These are phyloP conservation scores for Zygnema cylindricum DNA, from an alignment of 139 green algal species.

Conservation along the genomic window DNA sequence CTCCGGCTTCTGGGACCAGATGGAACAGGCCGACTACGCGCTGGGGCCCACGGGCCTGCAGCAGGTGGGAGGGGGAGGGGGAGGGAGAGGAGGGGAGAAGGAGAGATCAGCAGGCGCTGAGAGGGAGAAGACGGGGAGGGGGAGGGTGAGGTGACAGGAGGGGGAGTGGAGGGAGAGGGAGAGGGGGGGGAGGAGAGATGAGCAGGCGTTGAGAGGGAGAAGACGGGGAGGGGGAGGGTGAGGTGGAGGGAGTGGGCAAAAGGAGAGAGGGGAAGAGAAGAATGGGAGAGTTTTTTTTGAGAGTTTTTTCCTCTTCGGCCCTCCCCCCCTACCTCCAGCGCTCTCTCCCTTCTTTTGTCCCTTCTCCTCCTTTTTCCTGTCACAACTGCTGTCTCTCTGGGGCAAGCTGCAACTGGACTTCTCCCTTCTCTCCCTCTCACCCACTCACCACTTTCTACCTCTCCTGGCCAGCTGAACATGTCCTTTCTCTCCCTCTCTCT, in stretches of 20 bases:
- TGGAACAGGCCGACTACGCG: conserved; percentile 31
- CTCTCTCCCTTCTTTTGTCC: background rate
- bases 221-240: too few relatives aligned
- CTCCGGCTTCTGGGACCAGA: conserved; percentile 40
- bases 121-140: too few relatives aligned
- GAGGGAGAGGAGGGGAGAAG: background rate
- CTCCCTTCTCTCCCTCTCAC: background rate
- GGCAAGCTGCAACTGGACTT: too few relatives aligned
- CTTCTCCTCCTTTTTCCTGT: background rate
- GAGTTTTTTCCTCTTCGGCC: background rate
- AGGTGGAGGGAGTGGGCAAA: too few relatives aligned
- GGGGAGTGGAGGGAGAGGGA: too few relatives aligned
- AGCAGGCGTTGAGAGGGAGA: too few relatives aligned
- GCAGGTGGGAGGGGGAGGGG: conserved; percentile 55
- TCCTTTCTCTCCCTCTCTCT: background rate
- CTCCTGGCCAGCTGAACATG: background rate
- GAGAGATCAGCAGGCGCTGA: background rate
- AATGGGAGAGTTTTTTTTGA: background rate
- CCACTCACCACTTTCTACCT: background rate
- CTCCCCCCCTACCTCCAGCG: background rate
- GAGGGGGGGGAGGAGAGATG: too few relatives aligned
- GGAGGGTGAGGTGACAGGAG: too few relatives aligned
- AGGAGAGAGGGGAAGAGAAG: too few relatives aligned
- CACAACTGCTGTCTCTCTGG: too few relatives aligned
- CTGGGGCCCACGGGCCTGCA: conserved; percentile 47